Percentiles rank a stretch among this genome's conserved stretches.
Evolutionary conservation across 345 rosid genomes (phyloP).

Genomic region (Erucastrum elatum): DNA sequence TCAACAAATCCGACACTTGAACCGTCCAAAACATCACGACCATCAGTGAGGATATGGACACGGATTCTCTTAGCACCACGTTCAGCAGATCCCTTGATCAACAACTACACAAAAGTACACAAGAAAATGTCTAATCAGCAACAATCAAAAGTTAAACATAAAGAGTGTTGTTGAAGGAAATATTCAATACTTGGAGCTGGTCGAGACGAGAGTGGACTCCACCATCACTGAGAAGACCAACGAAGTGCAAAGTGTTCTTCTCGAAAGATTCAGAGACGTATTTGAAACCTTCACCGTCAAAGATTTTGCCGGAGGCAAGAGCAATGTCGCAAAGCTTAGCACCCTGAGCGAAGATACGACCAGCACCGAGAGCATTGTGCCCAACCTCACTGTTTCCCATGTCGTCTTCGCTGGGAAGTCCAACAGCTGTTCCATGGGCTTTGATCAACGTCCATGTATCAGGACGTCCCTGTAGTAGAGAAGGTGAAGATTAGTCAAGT

Average conservation of each 20-base stretch:
- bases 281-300: conserved; percentile 79
- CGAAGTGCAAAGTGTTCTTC: conserved; percentile 70
- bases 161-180: background rate
- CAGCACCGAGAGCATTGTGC: conserved; percentile 98
- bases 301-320: conserved; percentile 89
- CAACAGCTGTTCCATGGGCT: conserved; percentile 93
- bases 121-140: background rate
- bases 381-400: conserved; percentile 99
- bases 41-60: conserved; percentile 89
- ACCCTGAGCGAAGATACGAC: conserved; percentile 94
- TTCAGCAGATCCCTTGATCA: conserved; percentile 82
- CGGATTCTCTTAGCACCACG: conserved; percentile 91
- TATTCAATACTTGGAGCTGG: conserved; percentile 63
- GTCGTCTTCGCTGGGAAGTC: conserved; percentile 94
- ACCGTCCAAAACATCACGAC: conserved; percentile 97
- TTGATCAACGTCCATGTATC: conserved; percentile 81
- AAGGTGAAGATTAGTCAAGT: background rate
- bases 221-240: conserved; percentile 93
- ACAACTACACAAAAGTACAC: conserved; percentile 48
- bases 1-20: conserved; percentile 85
- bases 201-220: conserved; percentile 97
- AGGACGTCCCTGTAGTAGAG: conserved; percentile 58
- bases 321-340: conserved; percentile 94
- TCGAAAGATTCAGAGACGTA: conserved; percentile 63
- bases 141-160: background rate